Percentiles rank a stretch among this genome's conserved stretches.
Conservation (phyloP, 768 basidiomycete genomes). For the Amanita fuliginea region DNA sequence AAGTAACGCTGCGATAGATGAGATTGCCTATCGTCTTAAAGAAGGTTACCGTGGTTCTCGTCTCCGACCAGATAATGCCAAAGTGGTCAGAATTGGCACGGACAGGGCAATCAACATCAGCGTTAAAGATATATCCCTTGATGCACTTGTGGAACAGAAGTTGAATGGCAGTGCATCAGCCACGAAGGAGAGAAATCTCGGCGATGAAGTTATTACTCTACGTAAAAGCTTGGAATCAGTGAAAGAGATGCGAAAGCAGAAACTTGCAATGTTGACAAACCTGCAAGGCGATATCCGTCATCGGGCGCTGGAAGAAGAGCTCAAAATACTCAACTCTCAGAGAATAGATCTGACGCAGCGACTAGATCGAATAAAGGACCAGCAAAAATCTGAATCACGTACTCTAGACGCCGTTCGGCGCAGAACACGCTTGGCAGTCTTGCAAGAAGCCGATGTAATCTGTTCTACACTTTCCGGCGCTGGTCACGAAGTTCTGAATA, state of each 20-base stretch:
- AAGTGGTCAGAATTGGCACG: constrained; percentile 85
- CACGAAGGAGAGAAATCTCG: constrained; percentile 32
- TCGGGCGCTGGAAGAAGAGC: constrained; percentile 57
- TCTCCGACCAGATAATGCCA: constrained; percentile 45
- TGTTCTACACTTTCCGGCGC: constrained; percentile 91
- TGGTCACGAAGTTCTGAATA: constrained; percentile 77
- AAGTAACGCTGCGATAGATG: constrained; percentile 97
- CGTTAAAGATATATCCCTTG: constrained; percentile 80
- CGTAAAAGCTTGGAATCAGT: constrained; percentile 62
- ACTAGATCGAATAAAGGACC: constrained; percentile 71
- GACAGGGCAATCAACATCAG: constrained; percentile 64
- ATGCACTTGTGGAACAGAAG: constrained; percentile 74
- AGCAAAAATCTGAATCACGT: constrained; percentile 69
- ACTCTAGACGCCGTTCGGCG: constrained; percentile 76
- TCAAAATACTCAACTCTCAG: constrained; percentile 49
- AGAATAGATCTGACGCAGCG: constrained; percentile 55
- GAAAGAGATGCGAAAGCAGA: constrained; percentile 46
- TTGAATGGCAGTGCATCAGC: constrained; percentile 33
- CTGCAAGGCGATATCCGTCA: constrained; percentile 48
- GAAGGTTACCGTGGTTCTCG: constrained; percentile 56
- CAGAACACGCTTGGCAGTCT: constrained; percentile 60
- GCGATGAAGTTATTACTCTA: constrained; percentile 45
- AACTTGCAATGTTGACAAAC: constrained; percentile 43
- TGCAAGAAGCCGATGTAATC: constrained; percentile 85
- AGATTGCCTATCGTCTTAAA: constrained; percentile 81